Base-by-base conservation (phyloP, 2,329 filamentous ascomycete genomes). In the Hymenoscyphus scutula region DNA sequence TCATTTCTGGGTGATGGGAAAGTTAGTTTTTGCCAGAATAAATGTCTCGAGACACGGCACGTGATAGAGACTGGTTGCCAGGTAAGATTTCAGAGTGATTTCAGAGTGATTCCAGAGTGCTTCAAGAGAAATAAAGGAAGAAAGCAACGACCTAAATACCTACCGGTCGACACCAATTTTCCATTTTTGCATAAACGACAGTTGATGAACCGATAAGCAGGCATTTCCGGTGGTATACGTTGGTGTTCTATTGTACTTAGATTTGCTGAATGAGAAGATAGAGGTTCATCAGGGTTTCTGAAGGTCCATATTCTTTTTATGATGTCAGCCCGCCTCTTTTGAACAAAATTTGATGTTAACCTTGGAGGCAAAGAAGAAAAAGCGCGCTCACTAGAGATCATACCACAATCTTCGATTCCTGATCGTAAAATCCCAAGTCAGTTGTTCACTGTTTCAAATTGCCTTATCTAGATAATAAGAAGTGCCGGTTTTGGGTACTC, bases 101-200 rank as follows among this genome's bases (percentile, higher is more conserved):
- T n/a, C n/a, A n/a, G n/a, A n/a, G n/a, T n/a, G n/a, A n/a, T n/a
- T n/a, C n/a, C n/a, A n/a, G n/a, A n/a, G n/a, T n/a, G n/a, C n/a
- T n/a, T n/a, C n/a, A n/a, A n/a, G n/a, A n/a, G n/a, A n/a, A n/a
- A n/a, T n/a, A n/a, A n/a, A n/a, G n/a, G n/a, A n/a, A n/a, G n/a
- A n/a, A n/a, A n/a, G n/a, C n/a, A n/a, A n/a, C n/a, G n/a, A n/a
- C n/a, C n/a, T n/a, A n/a, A n/a, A n/a, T n/a, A n/a, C n/a, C n/a
- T n/a, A n/a, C n/a, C n/a, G 37, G 58, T 17, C 1, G 64, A 53
- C 29, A 70, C 23, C 3, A 72, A 57, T 19, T 37, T 34, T 6
- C 71, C 71, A 1, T 64, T 34, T n/a, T 64, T 65, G 55, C 71
- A 72, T 62, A 67, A 65, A 8, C 64, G 56, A 37, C 70, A 70